Evolutionary conservation across 345 rosid species (phyloP).

Genomic region (Brassica napus): Da-Ae NC_063452.1:64167001-64167500

Average conservation of each 20-base stretch:
- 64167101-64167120: constrained; percentile 76
- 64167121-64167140: constrained; percentile 88
- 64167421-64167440: constrained; percentile 88
- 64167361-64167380: constrained; percentile 12
- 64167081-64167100: constrained; percentile 86
- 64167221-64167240: constrained; percentile 80
- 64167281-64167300: constrained; percentile 70
- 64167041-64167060: constrained; percentile 78
- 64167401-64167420: not conserved
- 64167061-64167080: constrained; percentile 89
- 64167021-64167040: constrained; percentile 84
- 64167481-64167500: constrained; percentile 83
- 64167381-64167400: constrained; percentile 3
- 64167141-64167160: constrained; percentile 87
- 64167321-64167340: constrained; percentile 61
- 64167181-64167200: constrained; percentile 78
- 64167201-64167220: constrained; percentile 90
- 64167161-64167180: constrained; percentile 84
- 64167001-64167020: constrained; percentile 70
- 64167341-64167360: constrained; percentile 59
- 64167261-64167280: constrained; percentile 78
- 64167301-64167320: constrained; percentile 61
- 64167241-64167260: constrained; percentile 74
- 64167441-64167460: constrained; percentile 89
- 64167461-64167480: constrained; percentile 68